Evolutionary conservation across 192 early-diverging fungal genomes (phyloP).

Genomic region (Gryganskiella cystojenkinii): DNA sequence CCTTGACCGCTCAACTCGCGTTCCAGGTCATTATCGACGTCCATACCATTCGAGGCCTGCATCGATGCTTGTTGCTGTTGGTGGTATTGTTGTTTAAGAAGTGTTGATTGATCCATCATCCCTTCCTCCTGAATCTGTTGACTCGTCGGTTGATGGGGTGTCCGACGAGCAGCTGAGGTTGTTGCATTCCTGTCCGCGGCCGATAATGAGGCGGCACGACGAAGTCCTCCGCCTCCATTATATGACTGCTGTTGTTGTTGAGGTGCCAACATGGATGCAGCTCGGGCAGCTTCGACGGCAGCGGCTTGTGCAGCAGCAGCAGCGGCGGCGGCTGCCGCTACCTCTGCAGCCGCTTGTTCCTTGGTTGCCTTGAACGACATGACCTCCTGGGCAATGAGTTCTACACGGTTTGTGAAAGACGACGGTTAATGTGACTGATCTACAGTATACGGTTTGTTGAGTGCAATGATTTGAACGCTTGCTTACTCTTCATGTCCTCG

Average conservation of each 20-base stretch:
- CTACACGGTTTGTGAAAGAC: conserved; percentile 37
- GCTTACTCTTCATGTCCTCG: conserved; percentile 83
- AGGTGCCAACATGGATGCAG: conserved; percentile 7
- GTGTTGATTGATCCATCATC: conserved; percentile 34
- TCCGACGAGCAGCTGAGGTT: conserved; percentile 45
- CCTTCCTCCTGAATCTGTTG: conserved; percentile 54
- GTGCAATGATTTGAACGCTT: not conserved
- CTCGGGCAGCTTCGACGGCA: too few species aligned
- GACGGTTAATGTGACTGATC: too few species aligned
- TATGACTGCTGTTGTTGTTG: too few species aligned
- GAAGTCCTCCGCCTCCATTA: conserved; percentile 9
- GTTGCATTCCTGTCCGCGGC: conserved; percentile 58
- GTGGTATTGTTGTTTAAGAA: conserved; percentile 18
- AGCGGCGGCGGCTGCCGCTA: too few species aligned
- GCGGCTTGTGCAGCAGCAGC: too few species aligned
- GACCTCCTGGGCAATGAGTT: conserved; percentile 84
- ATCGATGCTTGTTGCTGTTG: conserved; percentile 16
- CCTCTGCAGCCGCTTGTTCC: conserved; percentile 43
- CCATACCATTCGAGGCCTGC: conserved; percentile 48
- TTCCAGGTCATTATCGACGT: conserved; percentile 63
- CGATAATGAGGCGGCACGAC: conserved; percentile 51
- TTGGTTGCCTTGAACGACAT: conserved; percentile 79
- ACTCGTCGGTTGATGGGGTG: conserved; percentile 40
- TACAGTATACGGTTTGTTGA: too few species aligned
- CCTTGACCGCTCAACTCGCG: conserved; percentile 60